Conservation (phyloP, 345 rosid species). For the Boechera retrofracta region DNA sequence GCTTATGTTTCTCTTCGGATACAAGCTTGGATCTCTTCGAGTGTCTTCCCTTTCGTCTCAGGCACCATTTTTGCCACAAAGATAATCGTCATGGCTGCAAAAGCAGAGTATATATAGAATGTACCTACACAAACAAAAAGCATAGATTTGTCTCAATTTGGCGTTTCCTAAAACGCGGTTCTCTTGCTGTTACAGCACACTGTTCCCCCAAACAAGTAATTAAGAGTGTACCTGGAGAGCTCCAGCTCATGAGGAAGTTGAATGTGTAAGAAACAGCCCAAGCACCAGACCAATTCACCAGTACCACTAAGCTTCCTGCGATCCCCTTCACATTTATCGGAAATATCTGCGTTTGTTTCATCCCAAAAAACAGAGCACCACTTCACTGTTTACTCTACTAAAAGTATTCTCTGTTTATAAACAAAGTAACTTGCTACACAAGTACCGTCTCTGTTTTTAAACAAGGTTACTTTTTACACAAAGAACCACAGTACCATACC, state of each 20-base stretch:
- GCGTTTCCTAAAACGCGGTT: background rate
- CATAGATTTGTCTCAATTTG: background rate
- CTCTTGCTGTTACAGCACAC: background rate
- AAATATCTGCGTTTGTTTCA: slow-evolving; percentile 65
- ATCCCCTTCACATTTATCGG: slow-evolving; percentile 83
- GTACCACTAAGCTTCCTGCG: slow-evolving; percentile 91
- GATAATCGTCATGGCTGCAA: slow-evolving; percentile 62
- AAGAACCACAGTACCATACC: slow-evolving; percentile 55
- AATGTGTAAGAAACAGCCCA: slow-evolving; percentile 90
- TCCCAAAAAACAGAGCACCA: background rate
- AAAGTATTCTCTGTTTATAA: background rate
- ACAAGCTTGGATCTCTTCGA: slow-evolving; percentile 82
- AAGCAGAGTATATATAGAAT: slow-evolving; percentile 68
- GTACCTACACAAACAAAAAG: slow-evolving; percentile 66
- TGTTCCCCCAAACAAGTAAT: background rate
- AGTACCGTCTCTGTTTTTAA: background rate
- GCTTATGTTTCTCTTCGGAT: slow-evolving; percentile 50
- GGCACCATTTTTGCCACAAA: slow-evolving; percentile 84
- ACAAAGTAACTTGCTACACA: background rate
- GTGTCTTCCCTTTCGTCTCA: slow-evolving; percentile 92
- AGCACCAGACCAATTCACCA: slow-evolving; percentile 93
- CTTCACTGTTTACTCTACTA: slow-evolving; percentile 4
- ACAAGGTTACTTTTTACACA: slow-evolving; percentile 16
- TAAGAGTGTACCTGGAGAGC: slow-evolving; percentile 62
- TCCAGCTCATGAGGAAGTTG: slow-evolving; percentile 86